These are phyloP conservation scores for Hippophae tibetana DNA, from an alignment of 306 rosid genomes.

Conservation along the genomic window DNA sequence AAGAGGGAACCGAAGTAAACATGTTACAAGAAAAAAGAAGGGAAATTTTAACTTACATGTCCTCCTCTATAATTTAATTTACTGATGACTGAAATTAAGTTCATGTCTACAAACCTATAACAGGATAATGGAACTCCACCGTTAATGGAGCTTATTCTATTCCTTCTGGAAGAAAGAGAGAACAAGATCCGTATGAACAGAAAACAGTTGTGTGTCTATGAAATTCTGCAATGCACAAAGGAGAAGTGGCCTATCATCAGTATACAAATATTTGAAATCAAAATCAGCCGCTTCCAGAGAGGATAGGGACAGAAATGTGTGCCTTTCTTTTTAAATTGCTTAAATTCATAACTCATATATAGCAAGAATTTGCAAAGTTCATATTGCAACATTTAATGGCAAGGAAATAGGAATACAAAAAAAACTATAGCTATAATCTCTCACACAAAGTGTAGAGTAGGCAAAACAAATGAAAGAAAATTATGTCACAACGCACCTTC, in stretches of 20 bases:
- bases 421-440: no score
- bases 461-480: conserved; percentile 8
- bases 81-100: conserved; percentile 49
- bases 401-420: no score
- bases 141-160: conserved; percentile 23
- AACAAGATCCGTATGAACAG: conserved; percentile 89
- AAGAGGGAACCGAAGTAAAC: background rate
- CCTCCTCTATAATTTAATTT: background rate
- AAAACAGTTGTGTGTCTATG: conserved; percentile 87
- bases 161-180: conserved; percentile 95
- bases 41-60: conserved; percentile 19
- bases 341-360: no score
- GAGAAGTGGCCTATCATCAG: conserved; percentile 4
- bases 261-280: conserved; percentile 6
- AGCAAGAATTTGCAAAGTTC: background rate
- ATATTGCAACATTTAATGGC: no score
- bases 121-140: conserved; percentile 9
- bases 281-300: conserved; percentile 1
- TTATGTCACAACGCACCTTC: conserved; percentile 54
- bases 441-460: no score
- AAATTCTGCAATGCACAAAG: conserved; percentile 50
- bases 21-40: conserved; percentile 8
- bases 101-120: conserved; percentile 23
- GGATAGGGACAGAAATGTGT: background rate
- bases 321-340: background rate